These are phyloP conservation scores for Pichiaceae sp. DNA, from an alignment of 1,139 yeast genomes.

Conservation along the genomic window DNA sequence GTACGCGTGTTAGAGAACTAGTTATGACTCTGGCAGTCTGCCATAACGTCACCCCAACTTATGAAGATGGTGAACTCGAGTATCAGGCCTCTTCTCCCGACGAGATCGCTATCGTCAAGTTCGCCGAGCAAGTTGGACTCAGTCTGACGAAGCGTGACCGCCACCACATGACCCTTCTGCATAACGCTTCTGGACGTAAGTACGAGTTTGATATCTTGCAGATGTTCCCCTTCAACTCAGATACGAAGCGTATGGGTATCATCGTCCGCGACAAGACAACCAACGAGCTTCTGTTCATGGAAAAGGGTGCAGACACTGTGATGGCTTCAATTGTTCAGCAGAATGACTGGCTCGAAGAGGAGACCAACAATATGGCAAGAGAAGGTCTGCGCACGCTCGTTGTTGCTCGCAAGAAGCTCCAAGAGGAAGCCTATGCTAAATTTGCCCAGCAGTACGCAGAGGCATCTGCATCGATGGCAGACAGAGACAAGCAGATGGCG, in stretches of 20 bases:
- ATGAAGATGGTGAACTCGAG: constrained; percentile 59
- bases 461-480: constrained; percentile 72
- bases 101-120: constrained; percentile 93
- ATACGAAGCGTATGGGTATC: constrained; percentile 94
- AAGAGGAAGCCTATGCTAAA: constrained; percentile 43
- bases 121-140: constrained; percentile 81
- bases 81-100: constrained; percentile 99
- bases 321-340: constrained; percentile 79
- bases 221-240: constrained; percentile 91
- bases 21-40: constrained; percentile 81
- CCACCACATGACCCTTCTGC: constrained; percentile 57
- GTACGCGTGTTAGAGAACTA: constrained; percentile 69
- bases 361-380: constrained; percentile 94
- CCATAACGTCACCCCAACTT: constrained; percentile 90
- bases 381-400: constrained; percentile 96
- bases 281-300: constrained; percentile 73
- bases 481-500: constrained; percentile 70
- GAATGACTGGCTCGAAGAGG: constrained; percentile 97
- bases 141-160: constrained; percentile 78
- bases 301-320: constrained; percentile 96
- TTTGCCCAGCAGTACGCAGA: constrained; percentile 58
- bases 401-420: constrained; percentile 71
- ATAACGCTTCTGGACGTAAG: constrained; percentile 46
- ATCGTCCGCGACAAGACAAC: constrained; percentile 55
- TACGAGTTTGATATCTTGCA: constrained; percentile 63